Base-by-base conservation (phyloP, 1,139 yeast genomes). In the Entelexis paramagnoliae region DNA sequence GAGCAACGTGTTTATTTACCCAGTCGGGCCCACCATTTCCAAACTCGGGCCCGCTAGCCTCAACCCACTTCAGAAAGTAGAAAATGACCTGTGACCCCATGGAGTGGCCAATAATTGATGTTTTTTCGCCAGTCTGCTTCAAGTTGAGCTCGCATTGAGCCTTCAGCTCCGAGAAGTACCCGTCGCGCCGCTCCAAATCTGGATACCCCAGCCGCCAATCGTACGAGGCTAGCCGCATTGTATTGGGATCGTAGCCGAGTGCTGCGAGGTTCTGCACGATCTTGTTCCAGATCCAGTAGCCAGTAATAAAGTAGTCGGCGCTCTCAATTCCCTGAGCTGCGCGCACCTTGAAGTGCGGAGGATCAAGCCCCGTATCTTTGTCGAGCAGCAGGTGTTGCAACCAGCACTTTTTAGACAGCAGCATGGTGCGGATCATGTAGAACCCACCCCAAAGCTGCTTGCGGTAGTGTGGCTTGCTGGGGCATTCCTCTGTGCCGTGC, bases 221-320 rank as follows among this genome's bases (percentile, higher is more conserved):
- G 66, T 91, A 91, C 2, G 96, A 76, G 0, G 97, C 98, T 52
- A 89, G 81, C 32, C 76, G 65, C 97, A 91, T 88, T 62, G 78
- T 85, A 61, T 87, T 82, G 2, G 96, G 91, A 44, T 87, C 95
- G 66, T 91, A 91, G 0, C 96, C 96, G 57, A 93, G 77, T 0
- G 87, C 97, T 1, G 96, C 95, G 59, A 93, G 72, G 62, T 93
- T 93, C 65, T 91, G 96, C 17, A 91, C 72, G 51, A 91, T 79
- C 65, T 93, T 91, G 66, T 87, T 87, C 98, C 98, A 91, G 61
- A 91, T 86, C 98, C 98, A 91, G 68, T 91, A 91, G 0, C 98
- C 98, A 4, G 97, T 87, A 67, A 91, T 80, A 64, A 91, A 91
- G 68, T 88, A 91, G 68, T 91, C 98, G 0, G 96, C 93, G 1